Evolutionary conservation across 225 moss, liverwort and hornwort genomes (phyloP).

Genomic region (Straminergon stramineum): DNA sequence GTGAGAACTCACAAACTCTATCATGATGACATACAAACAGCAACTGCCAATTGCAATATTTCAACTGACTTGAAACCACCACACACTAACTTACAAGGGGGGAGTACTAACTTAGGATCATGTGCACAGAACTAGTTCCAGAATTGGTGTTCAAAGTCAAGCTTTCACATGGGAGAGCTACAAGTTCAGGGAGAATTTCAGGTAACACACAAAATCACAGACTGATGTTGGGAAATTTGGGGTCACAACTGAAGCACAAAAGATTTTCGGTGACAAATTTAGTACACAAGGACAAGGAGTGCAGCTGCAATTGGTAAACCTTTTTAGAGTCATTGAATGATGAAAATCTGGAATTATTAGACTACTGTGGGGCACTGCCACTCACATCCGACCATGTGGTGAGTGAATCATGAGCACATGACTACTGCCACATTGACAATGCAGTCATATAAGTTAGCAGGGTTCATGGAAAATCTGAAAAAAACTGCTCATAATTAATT

Average conservation of each 20-base stretch:
- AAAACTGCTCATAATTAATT: not conserved
- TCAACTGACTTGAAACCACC: not conserved
- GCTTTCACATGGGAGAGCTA: not conserved
- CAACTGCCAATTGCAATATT: too few species aligned
- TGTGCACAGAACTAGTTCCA: not conserved
- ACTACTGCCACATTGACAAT: not conserved
- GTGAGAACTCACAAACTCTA: not conserved
- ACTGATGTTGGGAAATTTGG: too few species aligned
- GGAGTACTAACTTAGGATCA: too few species aligned
- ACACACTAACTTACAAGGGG: too few species aligned
- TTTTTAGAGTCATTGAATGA: not conserved
- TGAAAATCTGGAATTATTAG: not conserved
- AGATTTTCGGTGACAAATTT: not conserved
- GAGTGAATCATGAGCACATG: not conserved
- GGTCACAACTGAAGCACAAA: too few species aligned
- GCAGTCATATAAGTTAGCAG: not conserved
- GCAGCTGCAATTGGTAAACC: not conserved
- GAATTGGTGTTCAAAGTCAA: not conserved
- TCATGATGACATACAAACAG: not conserved
- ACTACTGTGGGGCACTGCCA: not conserved
- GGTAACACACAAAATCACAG: too few species aligned
- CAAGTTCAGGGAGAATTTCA: not conserved
- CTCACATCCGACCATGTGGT: not conserved
- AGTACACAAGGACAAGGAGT: not conserved
- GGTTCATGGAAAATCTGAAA: not conserved